These are phyloP conservation scores for Paramecium biaurelia DNA, from an alignment of 73 alveolate genomes.

Conservation along the genomic window DNA sequence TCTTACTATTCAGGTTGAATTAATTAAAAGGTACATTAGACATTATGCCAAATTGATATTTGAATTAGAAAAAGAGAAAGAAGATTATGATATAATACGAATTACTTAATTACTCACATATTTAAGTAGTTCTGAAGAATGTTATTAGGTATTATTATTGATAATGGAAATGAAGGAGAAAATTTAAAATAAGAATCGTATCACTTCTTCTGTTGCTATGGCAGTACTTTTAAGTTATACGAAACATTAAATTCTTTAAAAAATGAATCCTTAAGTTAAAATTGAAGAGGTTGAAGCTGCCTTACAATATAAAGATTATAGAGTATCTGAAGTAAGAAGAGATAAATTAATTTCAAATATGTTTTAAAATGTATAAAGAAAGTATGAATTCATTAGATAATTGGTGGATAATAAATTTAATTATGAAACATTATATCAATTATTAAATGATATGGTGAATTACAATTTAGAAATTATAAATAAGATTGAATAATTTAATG, in stretches of 20 bases:
- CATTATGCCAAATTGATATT: constrained; percentile 11
- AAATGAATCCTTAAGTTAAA: background rate
- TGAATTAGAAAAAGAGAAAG: constrained; percentile 20
- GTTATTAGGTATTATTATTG: background rate
- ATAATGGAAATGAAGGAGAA: constrained; percentile 35
- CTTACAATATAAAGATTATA: background rate
- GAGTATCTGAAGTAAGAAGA: constrained; percentile 33
- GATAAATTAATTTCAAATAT: background rate
- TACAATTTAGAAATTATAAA: background rate
- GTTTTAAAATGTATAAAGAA: background rate
- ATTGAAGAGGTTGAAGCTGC: background rate
- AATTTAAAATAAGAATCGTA: background rate
- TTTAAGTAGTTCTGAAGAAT: constrained; percentile 8
- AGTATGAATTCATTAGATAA: background rate
- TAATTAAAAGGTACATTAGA: constrained; percentile 33
- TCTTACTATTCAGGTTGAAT: background rate
- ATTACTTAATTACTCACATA: background rate
- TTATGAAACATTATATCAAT: background rate
- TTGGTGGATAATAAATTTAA: background rate
- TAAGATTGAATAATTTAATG: background rate
- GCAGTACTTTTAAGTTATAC: background rate
- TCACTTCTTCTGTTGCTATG: background rate
- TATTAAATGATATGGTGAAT: background rate
- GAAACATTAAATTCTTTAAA: background rate
- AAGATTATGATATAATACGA: background rate